Conservation (phyloP, 352 stramenopile species). For the Phytophthora fragariae region DNA sequence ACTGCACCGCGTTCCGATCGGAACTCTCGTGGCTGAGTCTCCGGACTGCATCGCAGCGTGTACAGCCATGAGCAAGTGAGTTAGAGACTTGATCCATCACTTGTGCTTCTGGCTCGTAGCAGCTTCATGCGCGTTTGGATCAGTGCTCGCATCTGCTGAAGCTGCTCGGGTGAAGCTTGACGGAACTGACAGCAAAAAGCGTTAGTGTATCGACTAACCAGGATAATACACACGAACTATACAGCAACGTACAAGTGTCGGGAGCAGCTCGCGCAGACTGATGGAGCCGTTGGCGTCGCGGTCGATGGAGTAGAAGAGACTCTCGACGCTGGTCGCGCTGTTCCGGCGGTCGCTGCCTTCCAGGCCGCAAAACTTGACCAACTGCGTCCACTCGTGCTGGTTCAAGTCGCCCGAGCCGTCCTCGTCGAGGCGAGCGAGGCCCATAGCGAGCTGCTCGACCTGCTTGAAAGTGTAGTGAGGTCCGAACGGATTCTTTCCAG, state of each 20-base stretch:
- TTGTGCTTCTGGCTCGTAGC: neutral
- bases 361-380: conserved; percentile 44
- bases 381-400: conserved; percentile 60
- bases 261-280: conserved; percentile 57
- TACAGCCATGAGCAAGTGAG: conserved; percentile 27
- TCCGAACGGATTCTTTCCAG: conserved; percentile 54
- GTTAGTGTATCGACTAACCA: conserved; percentile 12
- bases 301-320: conserved; percentile 60
- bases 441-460: conserved; percentile 61
- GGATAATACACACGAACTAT: conserved; percentile 16
- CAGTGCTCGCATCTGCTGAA: conserved; percentile 52
- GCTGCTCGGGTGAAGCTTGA: conserved; percentile 56
- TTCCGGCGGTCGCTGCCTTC: conserved; percentile 30
- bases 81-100: neutral
- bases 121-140: conserved; percentile 40
- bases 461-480: conserved; percentile 67
- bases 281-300: conserved; percentile 60
- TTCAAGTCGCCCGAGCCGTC: conserved; percentile 68
- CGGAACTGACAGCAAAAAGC: conserved; percentile 42
- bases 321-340: conserved; percentile 42
- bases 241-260: conserved; percentile 49
- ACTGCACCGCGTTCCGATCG: conserved; percentile 48
- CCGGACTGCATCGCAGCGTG: conserved; percentile 60
- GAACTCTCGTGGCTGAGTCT: conserved; percentile 55
- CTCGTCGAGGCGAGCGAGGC: conserved; percentile 59